Conservation (phyloP, 2,329 filamentous ascomycete species). For the Pseudofabraea citricarpa region DNA sequence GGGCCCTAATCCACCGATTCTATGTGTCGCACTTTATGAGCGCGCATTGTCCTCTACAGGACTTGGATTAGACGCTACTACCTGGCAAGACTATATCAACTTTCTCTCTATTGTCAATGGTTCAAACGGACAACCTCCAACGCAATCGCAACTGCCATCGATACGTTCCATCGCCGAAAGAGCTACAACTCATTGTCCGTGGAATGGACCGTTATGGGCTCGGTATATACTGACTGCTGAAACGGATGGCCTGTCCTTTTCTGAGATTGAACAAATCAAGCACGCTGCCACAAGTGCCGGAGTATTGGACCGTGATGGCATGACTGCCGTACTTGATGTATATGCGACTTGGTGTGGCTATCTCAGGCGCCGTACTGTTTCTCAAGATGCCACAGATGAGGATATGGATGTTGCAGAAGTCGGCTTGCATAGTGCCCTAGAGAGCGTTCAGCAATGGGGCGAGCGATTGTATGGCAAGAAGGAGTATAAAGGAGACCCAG, state of each 20-base stretch:
- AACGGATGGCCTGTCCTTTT: conserved; percentile 68
- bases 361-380: conserved; percentile 79
- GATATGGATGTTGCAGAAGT: conserved; percentile 87
- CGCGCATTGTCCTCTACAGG: conserved; percentile 61
- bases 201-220: conserved; percentile 88
- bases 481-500: conserved; percentile 78
- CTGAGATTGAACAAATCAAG: conserved; percentile 84
- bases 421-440: conserved; percentile 78
- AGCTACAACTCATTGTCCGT: conserved; percentile 86
- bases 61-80: conserved; percentile 67
- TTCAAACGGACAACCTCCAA: conserved; percentile 28
- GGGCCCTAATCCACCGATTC: conserved; percentile 39
- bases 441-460: conserved; percentile 75
- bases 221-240: conserved; percentile 84
- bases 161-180: conserved; percentile 71
- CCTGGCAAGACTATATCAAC: conserved; percentile 72
- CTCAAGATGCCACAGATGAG: conserved; percentile 69
- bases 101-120: conserved; percentile 20
- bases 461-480: conserved; percentile 66
- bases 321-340: conserved; percentile 85
- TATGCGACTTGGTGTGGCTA: conserved; percentile 95
- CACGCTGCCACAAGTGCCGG: conserved; percentile 85
- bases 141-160: conserved; percentile 38
- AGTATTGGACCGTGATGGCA: conserved; percentile 76
- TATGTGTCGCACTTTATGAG: conserved; percentile 67